Base-by-base conservation (phyloP, 345 rosid species). In the Heritiera fomes region DNA sequence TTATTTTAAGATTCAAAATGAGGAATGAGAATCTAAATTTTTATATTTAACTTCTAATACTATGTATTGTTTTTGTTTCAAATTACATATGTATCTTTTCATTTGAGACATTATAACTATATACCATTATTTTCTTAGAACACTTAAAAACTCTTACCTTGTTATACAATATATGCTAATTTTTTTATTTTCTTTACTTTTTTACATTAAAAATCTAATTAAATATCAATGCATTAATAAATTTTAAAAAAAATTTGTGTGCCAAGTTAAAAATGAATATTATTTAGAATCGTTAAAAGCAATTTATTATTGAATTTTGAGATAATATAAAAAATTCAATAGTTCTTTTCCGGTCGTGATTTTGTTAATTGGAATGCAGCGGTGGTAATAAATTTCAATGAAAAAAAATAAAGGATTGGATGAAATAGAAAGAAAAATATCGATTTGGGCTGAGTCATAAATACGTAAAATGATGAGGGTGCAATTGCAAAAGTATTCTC, bases 401-500 rank as follows among this genome's bases (percentile, higher is more conserved):
- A 23, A 30, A 30, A 61, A 28, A 12, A 11, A 28, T 30, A 5
- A n/a, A 32, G 41, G 45, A 62, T 62, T 5, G 43, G 67, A 32
- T 32, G 1, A 5, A 34, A 65, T 8, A 0, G 7, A 30, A 49
- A 63, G 52, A 15, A 53, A 1, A 8, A 34, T 2, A 41, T 10
- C 3, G 2, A 58, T 38, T 2, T 2, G 18, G 60, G 7, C 1
- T 0, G 40, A 53, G 1, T 0, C 23, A 17, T 15, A 67, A 75
- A 81, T 80, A 50, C 15, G 8, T 0, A n/a, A 71, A 77, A 71
- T 0, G 5, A 0, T 6, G 20, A 77, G 80, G 82, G 80, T 10
- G 4, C 7, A 4, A 64, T 7, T 9, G 76, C 73, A 79, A 81
- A 77, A 9, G 12, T n/a, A 0, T 3, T 34, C 28, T n/a, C 45